Base-by-base conservation (phyloP, 352 stramenopile genomes). In the Pythium biforme region DNA sequence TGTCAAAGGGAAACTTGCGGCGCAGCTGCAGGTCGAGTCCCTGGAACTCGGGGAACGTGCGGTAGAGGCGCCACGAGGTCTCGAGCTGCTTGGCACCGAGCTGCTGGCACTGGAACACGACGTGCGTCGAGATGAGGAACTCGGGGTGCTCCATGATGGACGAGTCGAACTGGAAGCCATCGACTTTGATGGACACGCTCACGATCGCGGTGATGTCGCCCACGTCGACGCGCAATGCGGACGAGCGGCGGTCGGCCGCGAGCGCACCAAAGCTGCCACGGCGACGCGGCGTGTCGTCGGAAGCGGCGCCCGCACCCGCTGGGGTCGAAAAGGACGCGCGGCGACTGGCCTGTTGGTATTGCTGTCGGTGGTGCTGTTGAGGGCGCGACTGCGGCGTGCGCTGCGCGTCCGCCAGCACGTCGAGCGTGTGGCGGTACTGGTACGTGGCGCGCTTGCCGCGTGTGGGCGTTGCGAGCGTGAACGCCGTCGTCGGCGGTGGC, bases 131-230 rank as follows among this genome's bases (percentile, higher is more conserved):
- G 22, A 94, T 70, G 15, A 78, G 52, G 64, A 89, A 94, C 71
- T 94, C 86, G 7, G 86, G 80, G 40, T 92, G 75, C 33, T 86
- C 76, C 86, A 94, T 94, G 57, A 90, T 76, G 11, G 73, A 83
- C 45, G 75, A 58, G 70, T 94, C 83, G 62, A 74, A 94, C 62
- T 90, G 80, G 43, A 82, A 89, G 40, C 77, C 73, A 23, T 80
- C 66, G 26, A 94, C 80, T 34, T 57, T 55, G n/a, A 92, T 74
- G 19, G 20, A 31, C 39, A 91, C 76, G 27, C 77, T 74, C 31
- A 91, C 57, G 50, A 94, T 75, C 26, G 80, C 76, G 34, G 81
- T 90, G 47, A 94, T 74, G 72, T 92, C 81, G 34, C 69, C 72
- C 20, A 89, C 56, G 22, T 62, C 68, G 22, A 92, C 52, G 52